Evolutionary conservation across 352 stramenopile species (phyloP).

Genomic region (Globisporangium radiosum): DNA sequence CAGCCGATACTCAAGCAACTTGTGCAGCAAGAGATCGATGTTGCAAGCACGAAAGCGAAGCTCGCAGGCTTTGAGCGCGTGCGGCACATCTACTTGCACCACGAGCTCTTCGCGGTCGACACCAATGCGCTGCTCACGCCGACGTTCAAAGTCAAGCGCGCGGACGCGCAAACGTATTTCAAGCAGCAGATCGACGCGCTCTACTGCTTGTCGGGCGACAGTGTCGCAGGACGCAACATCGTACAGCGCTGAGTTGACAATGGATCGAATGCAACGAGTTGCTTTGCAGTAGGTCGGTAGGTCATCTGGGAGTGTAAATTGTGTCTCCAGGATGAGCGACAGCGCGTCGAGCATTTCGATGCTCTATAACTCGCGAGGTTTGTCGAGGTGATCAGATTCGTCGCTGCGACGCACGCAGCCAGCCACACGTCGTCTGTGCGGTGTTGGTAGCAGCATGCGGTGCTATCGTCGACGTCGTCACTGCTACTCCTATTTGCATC

Average conservation of each 20-base stretch:
- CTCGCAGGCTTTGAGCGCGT: constrained; percentile 93
- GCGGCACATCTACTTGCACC: constrained; percentile 87
- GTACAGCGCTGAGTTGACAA: constrained; percentile 12
- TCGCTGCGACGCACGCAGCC: too few relatives aligned
- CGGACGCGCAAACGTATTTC: constrained; percentile 51
- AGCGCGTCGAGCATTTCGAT: too few relatives aligned
- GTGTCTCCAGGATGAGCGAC: too few relatives aligned
- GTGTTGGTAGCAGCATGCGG: too few relatives aligned
- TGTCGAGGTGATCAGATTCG: too few relatives aligned
- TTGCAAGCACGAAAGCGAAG: constrained; percentile 41
- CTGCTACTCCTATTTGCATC: too few relatives aligned
- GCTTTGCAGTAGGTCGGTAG: too few relatives aligned
- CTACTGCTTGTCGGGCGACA: constrained; percentile 57
- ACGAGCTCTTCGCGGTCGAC: constrained; percentile 88
- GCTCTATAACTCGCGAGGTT: too few relatives aligned
- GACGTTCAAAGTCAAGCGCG: constrained; percentile 95
- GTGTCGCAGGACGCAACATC: constrained; percentile 29
- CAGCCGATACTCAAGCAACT: constrained; percentile 31
- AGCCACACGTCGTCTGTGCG: too few relatives aligned
- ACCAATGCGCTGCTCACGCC: constrained; percentile 92
- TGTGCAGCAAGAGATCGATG: constrained; percentile 47
- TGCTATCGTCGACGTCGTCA: too few relatives aligned
- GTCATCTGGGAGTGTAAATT: too few relatives aligned
- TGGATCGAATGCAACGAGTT: too few relatives aligned
- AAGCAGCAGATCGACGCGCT: constrained; percentile 65